Base-by-base conservation (phyloP, 108 stramenopile species). In the Skeletonema grethae region DNA sequence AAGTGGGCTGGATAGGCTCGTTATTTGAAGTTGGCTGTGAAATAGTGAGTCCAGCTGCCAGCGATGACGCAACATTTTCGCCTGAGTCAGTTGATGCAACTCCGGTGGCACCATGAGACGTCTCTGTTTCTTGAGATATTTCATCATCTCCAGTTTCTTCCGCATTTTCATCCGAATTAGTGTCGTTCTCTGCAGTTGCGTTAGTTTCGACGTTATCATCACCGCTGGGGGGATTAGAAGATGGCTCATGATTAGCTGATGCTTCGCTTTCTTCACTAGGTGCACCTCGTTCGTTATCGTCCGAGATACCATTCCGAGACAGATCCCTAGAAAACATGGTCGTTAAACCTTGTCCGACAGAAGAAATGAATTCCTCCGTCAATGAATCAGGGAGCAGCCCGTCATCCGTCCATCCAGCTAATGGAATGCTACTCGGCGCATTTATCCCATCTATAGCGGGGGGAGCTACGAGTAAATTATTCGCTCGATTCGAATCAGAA, bases 361-460 rank as follows among this genome's bases (percentile, higher is more conserved):
- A 78, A 8, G 65, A 59, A 48, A 83, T 83, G 50, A 95, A 90
- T 45, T 88, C 80, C 30, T 86, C 83, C 3, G 79, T 83, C 15
- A 76, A 67, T 48, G 73, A 61, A 66, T 92, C 94, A 65, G 88
- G 80, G 38, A 88, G 80, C 36, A 83, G 67, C 5, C 91, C 93
- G 79, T 96, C 89, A 60, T 94, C 90, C 11, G 87, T 82, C 92
- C 95, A 92, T 53, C 91, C 85, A 63, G 73, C 68, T 28, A 76
- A 77, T 12, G 67, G 45, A 9, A 31, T 62, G 46, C 20, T 68
- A n/a, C 29, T 48, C 1, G 56, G 30, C 15, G 32, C 34, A 41
- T 41, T 59, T 12, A 62, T 16, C 55, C 53, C 29, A 24, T 43
- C 61, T 20, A 25, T 12, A 58, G 55, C 45, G 28, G 31, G 34